Evolutionary conservation across 495 filamentous ascomycete genomes (phyloP).

Genomic region (Talaromyces liani): DNA sequence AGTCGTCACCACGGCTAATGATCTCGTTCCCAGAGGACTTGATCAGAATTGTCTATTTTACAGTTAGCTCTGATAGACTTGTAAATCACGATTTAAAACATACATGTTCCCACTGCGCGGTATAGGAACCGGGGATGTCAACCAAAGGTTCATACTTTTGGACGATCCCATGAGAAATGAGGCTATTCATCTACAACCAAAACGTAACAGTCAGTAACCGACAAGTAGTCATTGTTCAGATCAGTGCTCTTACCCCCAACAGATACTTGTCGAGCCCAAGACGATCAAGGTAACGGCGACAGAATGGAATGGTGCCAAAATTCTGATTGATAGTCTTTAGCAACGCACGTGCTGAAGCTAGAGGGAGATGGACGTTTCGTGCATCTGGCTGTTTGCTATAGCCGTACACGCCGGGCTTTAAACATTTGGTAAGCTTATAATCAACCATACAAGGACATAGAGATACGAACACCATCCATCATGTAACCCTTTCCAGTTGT

Average conservation of each 20-base stretch:
- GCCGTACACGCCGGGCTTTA: conserved; percentile 28
- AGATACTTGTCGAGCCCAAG: conserved; percentile 55
- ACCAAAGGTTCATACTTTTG: conserved; percentile 45
- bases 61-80: conserved; percentile 9
- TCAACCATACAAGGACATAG: conserved; percentile 3
- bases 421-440: conserved; percentile 13
- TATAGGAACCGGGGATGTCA: conserved; percentile 49
- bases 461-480: conserved; percentile 32
- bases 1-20: conserved; percentile 45
- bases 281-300: conserved; percentile 55
- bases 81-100: conserved; percentile 12
- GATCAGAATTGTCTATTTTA: conserved; percentile 35
- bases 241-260: conserved; percentile 37
- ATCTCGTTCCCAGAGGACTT: conserved; percentile 41
- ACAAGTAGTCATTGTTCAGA: background rate
- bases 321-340: conserved; percentile 56
- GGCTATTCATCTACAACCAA: conserved; percentile 36
- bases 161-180: conserved; percentile 46
- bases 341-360: conserved; percentile 50
- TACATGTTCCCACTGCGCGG: conserved; percentile 58
- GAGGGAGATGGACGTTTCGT: conserved; percentile 38
- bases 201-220: conserved; percentile 11
- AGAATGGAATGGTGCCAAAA: conserved; percentile 57
- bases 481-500: conserved; percentile 47
- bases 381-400: conserved; percentile 48